Evolutionary conservation across 2,329 filamentous ascomycete genomes (phyloP), one percentile per base, ranked within the genome.

Genomic region (Pseudocercospora musae): DNA sequence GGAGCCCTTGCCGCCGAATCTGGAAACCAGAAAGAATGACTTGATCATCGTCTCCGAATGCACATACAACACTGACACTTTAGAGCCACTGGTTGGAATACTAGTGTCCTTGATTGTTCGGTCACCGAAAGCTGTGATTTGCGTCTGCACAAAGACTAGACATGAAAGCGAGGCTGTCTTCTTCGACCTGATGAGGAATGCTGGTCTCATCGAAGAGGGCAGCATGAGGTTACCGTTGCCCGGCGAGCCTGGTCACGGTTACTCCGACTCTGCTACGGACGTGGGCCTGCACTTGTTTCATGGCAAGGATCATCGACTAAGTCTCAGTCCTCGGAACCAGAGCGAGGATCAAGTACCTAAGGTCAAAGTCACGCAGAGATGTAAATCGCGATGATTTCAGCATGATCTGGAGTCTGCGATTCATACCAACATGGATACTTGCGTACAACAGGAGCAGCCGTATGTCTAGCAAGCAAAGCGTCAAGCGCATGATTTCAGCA

Each of bases 31-130:
- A 40, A 73, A 80, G 10, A 80, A 85, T 69, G 84, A 89, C 72
- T 70, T 91, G 33, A 80, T 90, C 21, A 72, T 90, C 3, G 83
- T 89, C 0, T 86, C 87, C 1, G 89, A 91, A 72, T 91, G 89
- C 75, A 91, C 88, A 1, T 91, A 91, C 76, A 91, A 91, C 72
- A 79, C 83, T 15, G 87, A 89, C 69, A 88, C 85, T 62, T 82
- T 88, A 57, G 85, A 86, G 2, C 81, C 85, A 23, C 77, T 91
- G 40, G 87, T 90, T 7, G 75, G 76, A 27, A 87, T 86, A 1
- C 75, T 91, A 9, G 68, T 71, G 21, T 76, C 74, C 9, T 74
- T 89, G 54, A 74, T 81, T 46, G 70, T 74, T 18, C 72, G 72
- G 29, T 85, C 81, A 5, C 82, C 84, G 1, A 73, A 78, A 62